Percentiles rank a stretch among this genome's conserved stretches.
Evolutionary conservation across 148 eudicot species (phyloP).

Genomic region (Camellia granthamiana): DNA sequence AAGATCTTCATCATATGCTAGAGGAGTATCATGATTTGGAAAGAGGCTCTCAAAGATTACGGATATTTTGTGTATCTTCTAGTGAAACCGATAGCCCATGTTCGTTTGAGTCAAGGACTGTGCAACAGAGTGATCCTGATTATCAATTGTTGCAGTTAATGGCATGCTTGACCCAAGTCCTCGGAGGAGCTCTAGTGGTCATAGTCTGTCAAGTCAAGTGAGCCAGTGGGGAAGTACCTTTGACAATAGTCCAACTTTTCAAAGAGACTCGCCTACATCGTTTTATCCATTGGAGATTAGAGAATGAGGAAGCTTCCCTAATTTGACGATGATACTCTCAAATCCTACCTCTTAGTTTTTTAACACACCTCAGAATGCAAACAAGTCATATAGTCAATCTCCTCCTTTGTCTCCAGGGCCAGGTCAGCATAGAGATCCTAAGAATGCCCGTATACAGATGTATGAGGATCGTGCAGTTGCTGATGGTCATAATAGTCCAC

Average conservation of each 20-base stretch:
- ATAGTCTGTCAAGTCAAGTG: slow-evolving; percentile 35
- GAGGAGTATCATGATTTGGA: slow-evolving; percentile 88
- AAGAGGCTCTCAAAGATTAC: slow-evolving; percentile 60
- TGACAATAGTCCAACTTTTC: slow-evolving; percentile 43
- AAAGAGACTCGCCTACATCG: slow-evolving; percentile 49
- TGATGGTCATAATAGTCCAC: slow-evolving; percentile 31
- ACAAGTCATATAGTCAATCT: slow-evolving; percentile 36
- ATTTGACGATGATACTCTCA: slow-evolving; percentile 12
- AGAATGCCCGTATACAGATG: slow-evolving; percentile 28
- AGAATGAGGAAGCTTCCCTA: slow-evolving; percentile 34
- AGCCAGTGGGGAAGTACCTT: slow-evolving; percentile 31
- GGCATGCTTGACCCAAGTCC: slow-evolving; percentile 54
- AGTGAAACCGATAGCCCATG: slow-evolving; percentile 53
- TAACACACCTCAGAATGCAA: slow-evolving; percentile 26
- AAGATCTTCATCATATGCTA: slow-evolving; percentile 87
- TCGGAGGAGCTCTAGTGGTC: slow-evolving; percentile 49
- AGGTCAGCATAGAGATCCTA: slow-evolving; percentile 27
- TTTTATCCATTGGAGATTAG: slow-evolving; percentile 34
- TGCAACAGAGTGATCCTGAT: slow-evolving; percentile 54
- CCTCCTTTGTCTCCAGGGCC: slow-evolving; percentile 46
- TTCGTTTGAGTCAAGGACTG: slow-evolving; percentile 34
- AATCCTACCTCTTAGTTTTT: slow-evolving; percentile 26
- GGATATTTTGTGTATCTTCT: slow-evolving; percentile 62
- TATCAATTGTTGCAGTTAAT: slow-evolving; percentile 76
- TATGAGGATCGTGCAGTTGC: slow-evolving; percentile 38